Percentiles rank a stretch among this genome's conserved stretches.
These are phyloP conservation scores for Cercospora zeina DNA, from an alignment of 2,329 filamentous ascomycete species.

Conservation along the genomic window DNA sequence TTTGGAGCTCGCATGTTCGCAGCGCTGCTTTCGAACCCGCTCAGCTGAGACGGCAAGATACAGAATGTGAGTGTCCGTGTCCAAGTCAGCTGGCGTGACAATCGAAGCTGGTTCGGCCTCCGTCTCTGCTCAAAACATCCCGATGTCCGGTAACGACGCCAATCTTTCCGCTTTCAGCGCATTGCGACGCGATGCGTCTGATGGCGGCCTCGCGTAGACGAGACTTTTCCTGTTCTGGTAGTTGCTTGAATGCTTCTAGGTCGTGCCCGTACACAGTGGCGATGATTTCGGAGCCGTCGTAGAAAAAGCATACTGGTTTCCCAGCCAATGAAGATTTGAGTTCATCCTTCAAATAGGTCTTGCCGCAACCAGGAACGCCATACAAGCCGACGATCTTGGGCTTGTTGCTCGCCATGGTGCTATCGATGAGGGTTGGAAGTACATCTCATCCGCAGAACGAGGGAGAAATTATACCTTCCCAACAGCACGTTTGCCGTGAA, in stretches of 20 bases:
- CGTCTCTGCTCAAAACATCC: constrained; percentile 54
- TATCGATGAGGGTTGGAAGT: neutral
- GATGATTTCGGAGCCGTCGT: constrained; percentile 57
- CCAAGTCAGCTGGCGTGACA: constrained; percentile 50
- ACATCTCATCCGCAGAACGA: neutral
- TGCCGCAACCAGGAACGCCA: constrained; percentile 57
- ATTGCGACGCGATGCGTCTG: constrained; percentile 45
- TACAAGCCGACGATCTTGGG: constrained; percentile 55
- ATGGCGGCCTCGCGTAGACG: constrained; percentile 51
- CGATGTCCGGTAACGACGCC: constrained; percentile 59
- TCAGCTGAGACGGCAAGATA: constrained; percentile 53
- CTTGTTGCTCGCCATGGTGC: constrained; percentile 15
- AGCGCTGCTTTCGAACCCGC: constrained; percentile 41
- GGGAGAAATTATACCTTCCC: neutral
- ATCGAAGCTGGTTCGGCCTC: constrained; percentile 37
- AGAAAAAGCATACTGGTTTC: constrained; percentile 44
- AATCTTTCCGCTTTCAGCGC: constrained; percentile 37
- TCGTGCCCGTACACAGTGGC: constrained; percentile 48
- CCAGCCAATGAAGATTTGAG: constrained; percentile 38
- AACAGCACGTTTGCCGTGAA: neutral
- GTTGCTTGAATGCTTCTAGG: constrained; percentile 50
- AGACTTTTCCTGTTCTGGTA: constrained; percentile 44
- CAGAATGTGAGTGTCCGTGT: constrained; percentile 58
- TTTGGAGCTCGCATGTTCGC: constrained; percentile 42
- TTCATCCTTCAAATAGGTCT: constrained; percentile 49